phyloP scores from a whole-genome alignment of 2,329 filamentous ascomycete species.

The Ceratocystis papillata region DNA sequence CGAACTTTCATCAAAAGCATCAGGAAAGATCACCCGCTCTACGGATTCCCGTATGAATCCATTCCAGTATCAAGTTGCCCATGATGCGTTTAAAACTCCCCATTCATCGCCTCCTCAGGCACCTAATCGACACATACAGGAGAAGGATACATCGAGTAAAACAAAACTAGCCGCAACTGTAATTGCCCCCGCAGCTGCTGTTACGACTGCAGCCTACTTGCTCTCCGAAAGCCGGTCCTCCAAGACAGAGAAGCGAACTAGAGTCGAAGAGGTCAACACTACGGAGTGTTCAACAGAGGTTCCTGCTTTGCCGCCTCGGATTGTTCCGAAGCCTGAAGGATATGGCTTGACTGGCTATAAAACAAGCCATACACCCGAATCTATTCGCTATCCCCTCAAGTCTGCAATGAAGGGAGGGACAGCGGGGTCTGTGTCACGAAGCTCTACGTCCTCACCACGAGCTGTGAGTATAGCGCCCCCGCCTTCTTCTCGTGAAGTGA shows the following conservation, averaged over 20 bases:
- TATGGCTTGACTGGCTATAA: neutral
- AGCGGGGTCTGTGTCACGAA: neutral
- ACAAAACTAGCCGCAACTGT: neutral
- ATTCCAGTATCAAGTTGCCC: slow-evolving; percentile 47
- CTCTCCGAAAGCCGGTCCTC: neutral
- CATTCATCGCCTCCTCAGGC: slow-evolving; percentile 34
- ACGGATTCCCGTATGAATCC: slow-evolving; percentile 37
- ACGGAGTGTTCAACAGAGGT: neutral
- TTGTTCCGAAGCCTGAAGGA: neutral
- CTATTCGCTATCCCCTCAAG: neutral
- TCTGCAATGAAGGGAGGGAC: slow-evolving; percentile 1
- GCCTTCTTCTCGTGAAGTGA: neutral
- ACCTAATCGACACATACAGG: neutral
- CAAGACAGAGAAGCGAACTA: neutral
- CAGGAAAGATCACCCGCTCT: neutral
- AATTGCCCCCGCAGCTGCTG: neutral
- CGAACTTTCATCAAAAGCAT: neutral
- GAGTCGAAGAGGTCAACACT: neutral
- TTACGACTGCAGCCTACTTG: neutral
- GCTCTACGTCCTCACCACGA: neutral
- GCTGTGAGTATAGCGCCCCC: neutral
- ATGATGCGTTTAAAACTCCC: slow-evolving; percentile 43
- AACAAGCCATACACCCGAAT: neutral
- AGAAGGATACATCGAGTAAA: neutral
- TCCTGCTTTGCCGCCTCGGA: neutral